A percentile compares a stretch with the other conserved stretches of the same genome.
Evolutionary conservation across 2,329 filamentous ascomycete genomes (phyloP).

Genomic region (Scedosporium minutisporum): DNA sequence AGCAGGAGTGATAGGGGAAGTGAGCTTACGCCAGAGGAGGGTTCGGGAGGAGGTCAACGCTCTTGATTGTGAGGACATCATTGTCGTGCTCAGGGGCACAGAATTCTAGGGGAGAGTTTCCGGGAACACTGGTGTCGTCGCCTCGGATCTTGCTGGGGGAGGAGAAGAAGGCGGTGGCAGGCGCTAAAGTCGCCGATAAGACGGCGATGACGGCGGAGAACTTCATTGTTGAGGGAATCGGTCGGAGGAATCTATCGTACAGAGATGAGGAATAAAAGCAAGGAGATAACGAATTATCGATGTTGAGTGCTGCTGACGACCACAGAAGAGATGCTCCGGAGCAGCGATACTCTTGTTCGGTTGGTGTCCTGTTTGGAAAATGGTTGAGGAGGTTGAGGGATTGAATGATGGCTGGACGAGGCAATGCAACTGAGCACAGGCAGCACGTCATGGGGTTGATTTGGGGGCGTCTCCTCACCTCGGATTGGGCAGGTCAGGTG

Average conservation of each 20-base stretch:
- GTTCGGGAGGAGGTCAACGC: slow-evolving; percentile 75
- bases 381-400: neutral
- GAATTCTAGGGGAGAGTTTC: slow-evolving; percentile 75
- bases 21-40: slow-evolving; percentile 70
- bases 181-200: slow-evolving; percentile 24
- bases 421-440: slow-evolving; percentile 2
- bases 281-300: neutral
- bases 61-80: slow-evolving; percentile 67
- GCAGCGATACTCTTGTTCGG: neutral
- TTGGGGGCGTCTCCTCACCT: slow-evolving; percentile 2
- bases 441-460: slow-evolving; percentile 7
- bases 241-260: neutral
- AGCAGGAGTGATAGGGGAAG: neutral
- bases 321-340: neutral
- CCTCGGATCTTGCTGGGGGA: slow-evolving; percentile 31
- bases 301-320: neutral
- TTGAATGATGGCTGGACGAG: neutral
- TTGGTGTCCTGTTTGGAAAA: neutral
- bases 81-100: slow-evolving; percentile 57
- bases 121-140: slow-evolving; percentile 58
- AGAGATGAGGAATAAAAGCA: neutral
- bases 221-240: slow-evolving; percentile 5
- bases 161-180: slow-evolving; percentile 31
- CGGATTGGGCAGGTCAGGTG: slow-evolving; percentile 7
- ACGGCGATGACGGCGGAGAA: slow-evolving; percentile 24